A percentile compares a stretch with the other conserved stretches of the same genome.
phyloP scores from a whole-genome alignment of 2,329 filamentous ascomycete genomes.

The Sporothrix euskadiensis region DNA sequence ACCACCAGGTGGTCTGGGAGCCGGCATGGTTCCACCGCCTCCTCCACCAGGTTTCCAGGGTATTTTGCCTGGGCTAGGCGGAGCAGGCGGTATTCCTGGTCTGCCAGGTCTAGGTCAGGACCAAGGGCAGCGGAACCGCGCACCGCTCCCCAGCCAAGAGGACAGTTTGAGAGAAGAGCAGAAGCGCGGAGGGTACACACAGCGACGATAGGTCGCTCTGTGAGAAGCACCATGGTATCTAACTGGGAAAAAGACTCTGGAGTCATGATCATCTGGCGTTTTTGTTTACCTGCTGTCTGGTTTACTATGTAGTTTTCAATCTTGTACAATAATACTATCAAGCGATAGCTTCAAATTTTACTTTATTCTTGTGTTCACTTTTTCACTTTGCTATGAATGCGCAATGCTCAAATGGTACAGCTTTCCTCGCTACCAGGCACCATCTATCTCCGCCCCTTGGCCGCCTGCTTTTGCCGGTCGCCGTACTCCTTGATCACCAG shows the following conservation, averaged over 20 bases:
- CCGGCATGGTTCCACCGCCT: constrained; percentile 36
- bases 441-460: constrained; percentile 40
- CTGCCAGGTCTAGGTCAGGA: constrained; percentile 39
- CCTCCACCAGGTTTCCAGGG: constrained; percentile 38
- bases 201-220: constrained; percentile 43
- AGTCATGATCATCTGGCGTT: not conserved
- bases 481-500: constrained; percentile 79
- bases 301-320: not conserved
- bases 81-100: constrained; percentile 1
- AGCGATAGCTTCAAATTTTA: not conserved
- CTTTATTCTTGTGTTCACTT: not conserved
- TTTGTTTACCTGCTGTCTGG: not conserved
- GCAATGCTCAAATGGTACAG: not conserved
- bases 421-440: not conserved
- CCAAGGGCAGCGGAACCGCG: constrained; percentile 53
- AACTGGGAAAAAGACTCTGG: not conserved
- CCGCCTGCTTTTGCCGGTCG: constrained; percentile 58
- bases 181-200: constrained; percentile 62
- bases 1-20: constrained; percentile 38
- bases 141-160: constrained; percentile 77
- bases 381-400: not conserved
- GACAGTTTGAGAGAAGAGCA: constrained; percentile 80
- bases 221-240: not conserved
- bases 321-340: not conserved
- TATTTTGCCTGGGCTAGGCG: constrained; percentile 37